A percentile compares a stretch with the other conserved stretches of the same genome.
These are phyloP conservation scores for Xerocomus potaroensis DNA, from an alignment of 768 basidiomycete species.

Conservation along the genomic window DNA sequence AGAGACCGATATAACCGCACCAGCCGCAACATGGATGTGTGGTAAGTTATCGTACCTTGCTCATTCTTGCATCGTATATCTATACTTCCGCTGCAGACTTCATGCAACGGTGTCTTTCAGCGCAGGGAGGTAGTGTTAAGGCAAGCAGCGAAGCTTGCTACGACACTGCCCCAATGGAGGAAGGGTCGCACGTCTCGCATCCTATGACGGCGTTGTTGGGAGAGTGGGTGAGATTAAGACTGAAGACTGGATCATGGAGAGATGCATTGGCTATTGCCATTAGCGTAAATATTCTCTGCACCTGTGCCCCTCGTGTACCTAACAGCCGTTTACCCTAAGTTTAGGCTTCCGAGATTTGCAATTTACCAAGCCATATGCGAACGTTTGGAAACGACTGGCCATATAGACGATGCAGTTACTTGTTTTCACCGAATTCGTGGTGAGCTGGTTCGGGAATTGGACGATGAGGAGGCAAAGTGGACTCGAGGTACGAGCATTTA, in stretches of 20 bases:
- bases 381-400: not conserved
- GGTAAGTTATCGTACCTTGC: not conserved
- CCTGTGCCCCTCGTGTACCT: not conserved
- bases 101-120: not conserved
- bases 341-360: not conserved
- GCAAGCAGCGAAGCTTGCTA: not conserved
- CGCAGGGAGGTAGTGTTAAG: not conserved
- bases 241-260: slow-evolving; percentile 4
- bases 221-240: slow-evolving; percentile 5
- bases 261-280: not conserved
- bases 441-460: not conserved
- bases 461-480: not conserved
- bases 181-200: not conserved
- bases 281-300: not conserved
- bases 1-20: not conserved
- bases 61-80: too few relatives aligned
- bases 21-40: not conserved
- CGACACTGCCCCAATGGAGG: not conserved
- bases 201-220: not conserved
- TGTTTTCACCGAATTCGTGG: not conserved
- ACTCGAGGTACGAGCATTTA: not conserved
- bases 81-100: too few relatives aligned
- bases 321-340: not conserved
- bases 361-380: not conserved
- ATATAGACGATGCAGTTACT: not conserved